phyloP scores from a whole-genome alignment of 495 filamentous ascomycete genomes.

The Oidiodendron maius region DNA sequence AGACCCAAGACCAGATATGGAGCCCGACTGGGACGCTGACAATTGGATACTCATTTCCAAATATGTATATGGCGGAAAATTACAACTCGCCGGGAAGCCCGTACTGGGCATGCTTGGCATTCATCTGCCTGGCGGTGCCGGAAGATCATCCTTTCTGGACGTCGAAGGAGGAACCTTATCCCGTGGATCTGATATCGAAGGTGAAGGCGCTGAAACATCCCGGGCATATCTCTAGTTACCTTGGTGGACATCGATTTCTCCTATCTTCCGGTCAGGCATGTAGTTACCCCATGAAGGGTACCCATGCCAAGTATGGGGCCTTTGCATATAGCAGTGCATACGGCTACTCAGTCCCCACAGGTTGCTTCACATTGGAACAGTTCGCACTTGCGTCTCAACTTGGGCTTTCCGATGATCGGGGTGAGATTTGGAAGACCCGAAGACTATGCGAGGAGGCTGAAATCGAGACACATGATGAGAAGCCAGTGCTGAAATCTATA shows the following conservation, averaged over 20 bases:
- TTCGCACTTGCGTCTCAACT: slow-evolving; percentile 69
- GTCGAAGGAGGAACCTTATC: slow-evolving; percentile 54
- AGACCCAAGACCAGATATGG: slow-evolving; percentile 66
- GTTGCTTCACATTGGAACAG: slow-evolving; percentile 69
- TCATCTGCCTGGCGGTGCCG: slow-evolving; percentile 63
- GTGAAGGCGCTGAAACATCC: slow-evolving; percentile 57
- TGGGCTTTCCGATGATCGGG: slow-evolving; percentile 69
- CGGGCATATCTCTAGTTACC: slow-evolving; percentile 57
- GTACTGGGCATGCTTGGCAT: slow-evolving; percentile 75
- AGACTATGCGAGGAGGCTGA: slow-evolving; percentile 33
- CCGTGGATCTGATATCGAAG: slow-evolving; percentile 43
- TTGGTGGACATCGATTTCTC: slow-evolving; percentile 43
- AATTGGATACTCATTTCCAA: slow-evolving; percentile 73
- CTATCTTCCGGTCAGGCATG: slow-evolving; percentile 72
- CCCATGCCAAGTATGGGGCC: slow-evolving; percentile 74
- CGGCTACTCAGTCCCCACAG: slow-evolving; percentile 71
- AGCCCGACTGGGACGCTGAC: slow-evolving; percentile 65
- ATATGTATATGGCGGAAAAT: slow-evolving; percentile 71
- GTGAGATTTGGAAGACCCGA: slow-evolving; percentile 74
- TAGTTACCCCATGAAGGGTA: slow-evolving; percentile 72
- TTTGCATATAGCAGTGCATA: slow-evolving; percentile 73
- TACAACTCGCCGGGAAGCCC: slow-evolving; percentile 69
- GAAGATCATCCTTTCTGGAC: slow-evolving; percentile 71
- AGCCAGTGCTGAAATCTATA: slow-evolving; percentile 54
- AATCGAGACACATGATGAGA: slow-evolving; percentile 42